These are phyloP conservation scores for Scheffersomyces illinoinensis DNA, from an alignment of 1,139 yeast species.

Conservation along the genomic window DNA sequence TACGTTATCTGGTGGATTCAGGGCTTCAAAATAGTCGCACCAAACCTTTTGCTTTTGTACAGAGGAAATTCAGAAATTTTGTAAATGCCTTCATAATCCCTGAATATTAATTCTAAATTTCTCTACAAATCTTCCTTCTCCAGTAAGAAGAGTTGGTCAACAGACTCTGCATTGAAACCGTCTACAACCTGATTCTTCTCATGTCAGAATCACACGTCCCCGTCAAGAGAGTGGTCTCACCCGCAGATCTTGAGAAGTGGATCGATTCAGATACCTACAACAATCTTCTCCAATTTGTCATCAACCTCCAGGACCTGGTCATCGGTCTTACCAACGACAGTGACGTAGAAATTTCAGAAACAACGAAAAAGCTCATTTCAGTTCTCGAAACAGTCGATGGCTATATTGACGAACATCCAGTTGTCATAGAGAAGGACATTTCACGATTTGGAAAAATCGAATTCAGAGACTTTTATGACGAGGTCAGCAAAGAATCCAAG, in stretches of 20 bases:
- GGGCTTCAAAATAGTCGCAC: background rate
- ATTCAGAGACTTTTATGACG: slow-evolving; percentile 82
- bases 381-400: slow-evolving; percentile 47
- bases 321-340: slow-evolving; percentile 61
- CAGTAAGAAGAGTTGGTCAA: background rate
- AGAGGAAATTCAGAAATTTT: background rate
- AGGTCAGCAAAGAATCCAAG: slow-evolving; percentile 36
- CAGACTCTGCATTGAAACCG: background rate
- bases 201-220: slow-evolving; percentile 27
- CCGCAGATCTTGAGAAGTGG: slow-evolving; percentile 67
- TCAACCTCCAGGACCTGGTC: slow-evolving; percentile 63
- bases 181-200: background rate
- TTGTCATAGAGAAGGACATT: slow-evolving; percentile 57
- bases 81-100: background rate
- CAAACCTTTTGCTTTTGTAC: background rate
- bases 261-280: slow-evolving; percentile 51
- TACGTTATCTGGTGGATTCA: too few species aligned
- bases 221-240: slow-evolving; percentile 55
- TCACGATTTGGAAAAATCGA: slow-evolving; percentile 93
- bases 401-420: slow-evolving; percentile 62
- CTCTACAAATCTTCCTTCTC: background rate
- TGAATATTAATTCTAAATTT: background rate
- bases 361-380: slow-evolving; percentile 32
- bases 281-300: slow-evolving; percentile 55
- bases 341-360: slow-evolving; percentile 16